Base-by-base conservation (phyloP, 176 grass and related monocot species). In the Hsuehochloa calcarea region DNA sequence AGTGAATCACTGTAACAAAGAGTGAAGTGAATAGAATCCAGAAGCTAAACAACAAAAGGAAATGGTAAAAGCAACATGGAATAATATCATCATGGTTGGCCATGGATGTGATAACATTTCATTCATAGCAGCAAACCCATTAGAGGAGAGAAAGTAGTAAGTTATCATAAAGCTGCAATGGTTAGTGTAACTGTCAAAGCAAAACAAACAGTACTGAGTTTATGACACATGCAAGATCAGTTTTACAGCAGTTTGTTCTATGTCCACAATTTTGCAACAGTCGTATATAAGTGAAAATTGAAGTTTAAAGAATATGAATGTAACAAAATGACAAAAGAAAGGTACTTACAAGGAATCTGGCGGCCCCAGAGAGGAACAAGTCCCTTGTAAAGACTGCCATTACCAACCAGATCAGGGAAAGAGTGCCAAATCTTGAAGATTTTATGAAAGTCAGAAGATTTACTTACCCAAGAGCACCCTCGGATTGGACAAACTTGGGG, bases 291-390 rank as follows among this genome's bases (percentile, higher is more conserved):
- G 45, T 5, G 4, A 59, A 61, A 62, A 62, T 43, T 11, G 4
- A 68, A 10, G 1, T 50, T 68, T 35, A 40, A 5, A 77, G 41
- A 52, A 10, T n/a, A 80, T 37, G 2, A 50, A 1, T 62, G 62
- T 20, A 75, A 5, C 47, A 73, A 71, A 49, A 67, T 73, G 61
- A 5, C 5, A 74, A 45, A 19, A 80, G 1, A 39, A 38, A 79
- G 41, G 49, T 62, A 74, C 89, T 94, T 88, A 94, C 95, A 97
- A 46, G 95, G 92, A 82, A 97, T 94, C 76, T 94, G 92, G 68
- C 90, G 90, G 8, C 95, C 95, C 95, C 92, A 97, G 7, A 97
- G 92, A 10, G 90, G 92, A 88, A 97, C 95, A 50, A 95, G 26
- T 56, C 95, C 95, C 83, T 97, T 97, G 89, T 97, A 95, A 14